Evolutionary conservation across 1,139 yeast genomes (phyloP), one percentile per base, ranked within the genome.

Genomic region (Debaryomycetaceae sp.): DNA sequence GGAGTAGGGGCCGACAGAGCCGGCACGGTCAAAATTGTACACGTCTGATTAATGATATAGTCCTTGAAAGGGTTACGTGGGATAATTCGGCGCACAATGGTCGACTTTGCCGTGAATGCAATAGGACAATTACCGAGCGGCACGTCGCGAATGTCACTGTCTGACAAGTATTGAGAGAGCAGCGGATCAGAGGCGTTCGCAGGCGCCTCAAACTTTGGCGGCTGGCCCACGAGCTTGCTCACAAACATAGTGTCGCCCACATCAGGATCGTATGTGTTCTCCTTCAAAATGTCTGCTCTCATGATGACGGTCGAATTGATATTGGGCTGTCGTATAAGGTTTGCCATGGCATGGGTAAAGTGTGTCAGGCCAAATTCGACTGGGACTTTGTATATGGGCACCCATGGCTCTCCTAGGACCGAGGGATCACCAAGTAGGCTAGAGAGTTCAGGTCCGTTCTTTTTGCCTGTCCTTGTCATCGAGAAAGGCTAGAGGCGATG

Each of bases 11-110:
- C 31, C 21, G 39, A 35, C 22, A 45, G 44, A 4, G 52, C 39
- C 21, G 39, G 35, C 22, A 45, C 44, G 4, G 52, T 39, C 29
- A 55, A 40, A 3, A 85, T 55, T 19, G 77, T 55, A 49, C 96
- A 86, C 0, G 95, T 78, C 51, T 87, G 97, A 47, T 82, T 82
- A 35, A 85, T 75, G 14, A 83, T 71, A 30, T 73, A 70, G 45
- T 87, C 97, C 41, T 85, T 78, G 45, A 71, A 76, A 0, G 95
- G 95, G 45, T 86, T 87, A 47, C 97, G 62, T 4, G 97, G 97
- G 13, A 87, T 69, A 25, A 87, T 74, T 37, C 95, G 62, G 39
- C 96, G 66, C 15, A 85, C 85, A 24, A 80, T 61, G 38, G 75
- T 73, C 19, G 62, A 51, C 27, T 61, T 59, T 2, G 73, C 62